Percentiles rank a stretch among this genome's conserved stretches.
Conservation (phyloP, 163 green algal species). For the Chlamydomonas reinhardtii region DNA sequence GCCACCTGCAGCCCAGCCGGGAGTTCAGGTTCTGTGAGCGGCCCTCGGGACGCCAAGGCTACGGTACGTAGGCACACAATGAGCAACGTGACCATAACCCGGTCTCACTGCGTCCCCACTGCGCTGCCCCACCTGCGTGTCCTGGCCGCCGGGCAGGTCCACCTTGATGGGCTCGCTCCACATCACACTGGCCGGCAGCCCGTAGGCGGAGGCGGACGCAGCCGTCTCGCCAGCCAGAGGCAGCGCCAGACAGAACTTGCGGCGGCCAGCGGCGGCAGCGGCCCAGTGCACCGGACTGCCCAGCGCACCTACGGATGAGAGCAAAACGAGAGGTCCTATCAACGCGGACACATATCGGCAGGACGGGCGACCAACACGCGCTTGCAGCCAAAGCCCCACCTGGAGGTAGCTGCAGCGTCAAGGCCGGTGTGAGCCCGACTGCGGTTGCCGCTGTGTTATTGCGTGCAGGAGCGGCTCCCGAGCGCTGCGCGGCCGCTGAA, state of each 20-base stretch:
- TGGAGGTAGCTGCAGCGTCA: constrained; percentile 43
- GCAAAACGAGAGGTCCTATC: no score
- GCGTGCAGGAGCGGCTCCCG: background rate
- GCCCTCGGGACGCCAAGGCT: no score
- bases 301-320: background rate
- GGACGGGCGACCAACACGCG: no score
- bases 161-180: constrained; percentile 63
- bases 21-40: background rate
- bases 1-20: constrained; percentile 29
- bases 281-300: constrained; percentile 62
- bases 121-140: constrained; percentile 49
- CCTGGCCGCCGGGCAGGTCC: constrained; percentile 55
- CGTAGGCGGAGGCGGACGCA: constrained; percentile 36
- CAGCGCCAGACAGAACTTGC: constrained; percentile 48
- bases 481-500: background rate
- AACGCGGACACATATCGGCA: no score
- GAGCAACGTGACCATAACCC: no score
- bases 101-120: no score
- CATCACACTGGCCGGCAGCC: constrained; percentile 27
- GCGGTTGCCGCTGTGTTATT: background rate
- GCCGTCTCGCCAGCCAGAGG: constrained; percentile 19
- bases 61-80: no score
- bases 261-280: constrained; percentile 15
- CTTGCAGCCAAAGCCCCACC: constrained; percentile 8
- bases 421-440: background rate